A percentile compares a stretch with the other conserved stretches of the same genome.
Conservation (phyloP, 2,329 filamentous ascomycete genomes). For the Calonectria multiphialidica region DNA sequence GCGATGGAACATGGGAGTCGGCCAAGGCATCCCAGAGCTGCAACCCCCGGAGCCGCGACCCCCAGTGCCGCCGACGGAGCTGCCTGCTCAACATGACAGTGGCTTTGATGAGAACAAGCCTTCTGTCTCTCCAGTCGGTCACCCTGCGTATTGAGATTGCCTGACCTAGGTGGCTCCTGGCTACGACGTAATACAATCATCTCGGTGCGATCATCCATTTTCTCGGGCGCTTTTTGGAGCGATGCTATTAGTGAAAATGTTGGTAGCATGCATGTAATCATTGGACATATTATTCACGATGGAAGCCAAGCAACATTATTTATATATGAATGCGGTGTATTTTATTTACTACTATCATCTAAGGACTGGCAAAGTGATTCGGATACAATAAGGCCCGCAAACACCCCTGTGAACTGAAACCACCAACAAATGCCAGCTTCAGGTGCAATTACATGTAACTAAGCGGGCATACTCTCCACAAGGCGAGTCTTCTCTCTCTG, state of each 20-base stretch:
- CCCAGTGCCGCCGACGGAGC: not conserved
- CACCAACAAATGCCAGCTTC: too few species aligned
- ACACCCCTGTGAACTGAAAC: too few species aligned
- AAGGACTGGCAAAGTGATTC: too few species aligned
- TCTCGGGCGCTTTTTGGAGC: not conserved
- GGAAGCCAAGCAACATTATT: too few species aligned
- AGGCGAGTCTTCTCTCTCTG: slow-evolving; percentile 25
- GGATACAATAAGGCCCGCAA: too few species aligned
- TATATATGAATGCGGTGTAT: too few species aligned
- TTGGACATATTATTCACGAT: not conserved
- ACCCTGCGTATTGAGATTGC: not conserved
- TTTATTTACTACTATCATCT: too few species aligned
- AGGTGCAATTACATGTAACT: not conserved
- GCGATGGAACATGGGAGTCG: not conserved
- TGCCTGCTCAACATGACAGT: not conserved
- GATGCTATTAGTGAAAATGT: not conserved
- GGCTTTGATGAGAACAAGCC: not conserved
- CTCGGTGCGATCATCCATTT: not conserved
- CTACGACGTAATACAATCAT: not conserved
- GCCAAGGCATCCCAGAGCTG: not conserved
- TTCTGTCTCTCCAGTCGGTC: not conserved
- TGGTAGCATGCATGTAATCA: not conserved
- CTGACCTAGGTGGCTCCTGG: too few species aligned
- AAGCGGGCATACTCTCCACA: slow-evolving; percentile 10
- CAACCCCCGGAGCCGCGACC: not conserved